Evolutionary conservation across 768 basidiomycete species (phyloP).

Genomic region (Austroboletus eburneus): DNA sequence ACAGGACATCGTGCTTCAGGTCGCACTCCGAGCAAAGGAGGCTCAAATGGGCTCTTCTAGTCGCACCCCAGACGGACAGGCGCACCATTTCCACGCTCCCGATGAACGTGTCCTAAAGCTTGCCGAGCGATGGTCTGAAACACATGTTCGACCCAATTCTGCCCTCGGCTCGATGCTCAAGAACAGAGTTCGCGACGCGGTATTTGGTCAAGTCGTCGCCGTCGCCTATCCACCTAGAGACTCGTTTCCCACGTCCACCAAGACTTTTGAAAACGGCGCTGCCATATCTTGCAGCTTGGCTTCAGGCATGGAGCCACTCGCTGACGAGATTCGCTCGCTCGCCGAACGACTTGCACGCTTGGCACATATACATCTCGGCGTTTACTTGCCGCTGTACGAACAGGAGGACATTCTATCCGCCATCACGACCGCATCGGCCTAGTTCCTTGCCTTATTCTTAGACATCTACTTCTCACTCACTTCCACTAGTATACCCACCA

Average conservation of each 20-base stretch:
- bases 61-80: conserved; percentile 24
- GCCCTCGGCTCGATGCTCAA: conserved; percentile 57
- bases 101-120: conserved; percentile 52
- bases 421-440: conserved; percentile 16
- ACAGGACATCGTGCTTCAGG: conserved; percentile 68
- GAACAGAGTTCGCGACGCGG: conserved; percentile 57
- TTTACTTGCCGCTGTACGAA: conserved; percentile 76
- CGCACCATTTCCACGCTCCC: conserved; percentile 31
- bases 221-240: conserved; percentile 47
- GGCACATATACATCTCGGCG: conserved; percentile 68
- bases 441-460: conserved; percentile 16
- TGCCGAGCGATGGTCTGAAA: conserved; percentile 68
- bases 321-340: conserved; percentile 60
- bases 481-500: conserved; percentile 27
- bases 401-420: conserved; percentile 42
- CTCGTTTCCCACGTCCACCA: conserved; percentile 28
- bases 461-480: conserved; percentile 19
- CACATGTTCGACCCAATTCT: conserved; percentile 59
- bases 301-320: conserved; percentile 68
- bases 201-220: conserved; percentile 57
- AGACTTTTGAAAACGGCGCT: conserved; percentile 21
- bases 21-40: conserved; percentile 65
- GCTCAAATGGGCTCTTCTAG: conserved; percentile 27
- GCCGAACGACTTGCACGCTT: conserved; percentile 70
- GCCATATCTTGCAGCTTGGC: conserved; percentile 22